Evolutionary conservation across 192 early-diverging fungal genomes (phyloP), one percentile per base, ranked within the genome.

Genomic region (Chytriomyces confervae): DNA sequence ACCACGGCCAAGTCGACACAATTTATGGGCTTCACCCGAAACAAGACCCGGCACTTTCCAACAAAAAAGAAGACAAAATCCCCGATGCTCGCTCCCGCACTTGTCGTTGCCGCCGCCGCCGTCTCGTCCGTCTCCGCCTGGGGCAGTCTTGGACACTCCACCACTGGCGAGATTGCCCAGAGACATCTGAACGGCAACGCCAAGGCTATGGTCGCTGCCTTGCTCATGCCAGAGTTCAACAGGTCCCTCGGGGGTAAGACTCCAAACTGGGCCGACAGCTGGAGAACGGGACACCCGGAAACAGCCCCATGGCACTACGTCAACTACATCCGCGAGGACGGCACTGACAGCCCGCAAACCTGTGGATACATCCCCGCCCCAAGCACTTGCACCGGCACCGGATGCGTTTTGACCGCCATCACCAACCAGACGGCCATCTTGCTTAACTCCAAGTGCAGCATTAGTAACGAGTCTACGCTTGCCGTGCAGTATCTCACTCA

Each of bases 401-500:
- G 18, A 13, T 74, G 72, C 57, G 50, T 78, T 47, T n/a, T 71
- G 57, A 36, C 51, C 44, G 77, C 77, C 66, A 78, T 78, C 68
- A 71, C 77, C 11, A 47, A 50, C 67, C 68, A 78, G 43, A 78
- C 77, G 16, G 43, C 9, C 68, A 24, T 71, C 16, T 48, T 71
- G 5, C 43, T 71, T 2, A 47, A 60, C 7, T 18, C 13, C 77
- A 48, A 43, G 23, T 71, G 68, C 68, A 51, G 11, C 7, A 18
- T 57, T 24, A 36, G 11, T 10, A 8, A 50, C 27, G 68, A 29
- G 23, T 20, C 61, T 20, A 64, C 72, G 10, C 29, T 23, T 8
- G 77, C 77, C 7, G 9, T 78, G 9, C 77, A 77, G 62, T 86
- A 79, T 69, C 68, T 86, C 24, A 61, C 79, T 3, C 85, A 86